These are phyloP conservation scores for Populus euphratica DNA, from an alignment of 345 rosid species.

Conservation along the genomic window DNA sequence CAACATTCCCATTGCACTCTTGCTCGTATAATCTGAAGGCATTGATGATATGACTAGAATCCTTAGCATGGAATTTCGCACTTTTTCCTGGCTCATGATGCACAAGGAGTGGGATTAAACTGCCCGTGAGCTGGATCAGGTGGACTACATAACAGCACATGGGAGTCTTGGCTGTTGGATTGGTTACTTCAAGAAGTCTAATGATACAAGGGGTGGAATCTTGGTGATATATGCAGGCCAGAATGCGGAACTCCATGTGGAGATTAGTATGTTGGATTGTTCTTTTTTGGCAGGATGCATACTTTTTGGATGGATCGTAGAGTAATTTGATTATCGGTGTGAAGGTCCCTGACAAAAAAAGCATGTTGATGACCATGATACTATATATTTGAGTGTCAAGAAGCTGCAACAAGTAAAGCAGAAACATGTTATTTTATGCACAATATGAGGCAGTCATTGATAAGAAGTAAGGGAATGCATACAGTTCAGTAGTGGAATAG, in stretches of 20 bases:
- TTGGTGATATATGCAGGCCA: conserved; percentile 18
- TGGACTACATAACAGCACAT: conserved; percentile 20
- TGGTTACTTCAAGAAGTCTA: conserved; percentile 10
- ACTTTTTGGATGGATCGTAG: conserved; percentile 14
- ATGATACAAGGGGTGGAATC: conserved; percentile 8
- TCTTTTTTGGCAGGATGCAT: not conserved
- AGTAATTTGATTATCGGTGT: conserved; percentile 14
- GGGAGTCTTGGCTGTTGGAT: conserved; percentile 9
- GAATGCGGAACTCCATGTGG: conserved; percentile 5
- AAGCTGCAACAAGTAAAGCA: conserved; percentile 13
- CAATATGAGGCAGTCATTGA: not conserved
- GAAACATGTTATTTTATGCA: not conserved
- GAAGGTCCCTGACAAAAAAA: conserved; percentile 7
- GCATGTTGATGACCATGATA: conserved; percentile 7
- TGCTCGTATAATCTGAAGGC: conserved; percentile 43
- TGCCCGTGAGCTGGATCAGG: conserved; percentile 14
- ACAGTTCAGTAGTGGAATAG: not conserved
- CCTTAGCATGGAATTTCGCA: not conserved
- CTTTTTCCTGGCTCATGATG: conserved; percentile 9
- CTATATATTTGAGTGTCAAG: conserved; percentile 16
- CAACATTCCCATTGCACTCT: conserved; percentile 26
- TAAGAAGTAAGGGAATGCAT: not conserved
- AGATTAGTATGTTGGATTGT: conserved; percentile 3
- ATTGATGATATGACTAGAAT: conserved; percentile 28
- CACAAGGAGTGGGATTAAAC: conserved; percentile 14